These are phyloP conservation scores for Fusarium sp. DNA, from an alignment of 2,329 filamentous ascomycete species.

Conservation along the genomic window DNA sequence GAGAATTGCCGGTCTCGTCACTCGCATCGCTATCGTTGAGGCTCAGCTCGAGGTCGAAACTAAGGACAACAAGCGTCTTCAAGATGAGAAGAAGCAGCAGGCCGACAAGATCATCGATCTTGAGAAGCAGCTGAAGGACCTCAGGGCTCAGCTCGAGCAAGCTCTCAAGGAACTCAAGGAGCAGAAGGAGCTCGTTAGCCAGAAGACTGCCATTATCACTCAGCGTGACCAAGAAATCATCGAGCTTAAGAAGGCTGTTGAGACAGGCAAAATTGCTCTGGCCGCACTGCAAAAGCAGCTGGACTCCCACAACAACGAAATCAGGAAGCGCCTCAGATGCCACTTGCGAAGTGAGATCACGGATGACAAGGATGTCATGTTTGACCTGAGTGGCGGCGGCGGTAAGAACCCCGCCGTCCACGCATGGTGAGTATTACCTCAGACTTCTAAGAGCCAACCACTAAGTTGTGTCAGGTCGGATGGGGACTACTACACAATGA, in stretches of 20 bases:
- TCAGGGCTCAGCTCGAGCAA: not conserved
- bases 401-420: not conserved
- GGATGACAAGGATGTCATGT: not conserved
- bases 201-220: not conserved
- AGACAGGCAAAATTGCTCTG: not conserved
- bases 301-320: not conserved
- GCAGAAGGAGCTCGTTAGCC: not conserved
- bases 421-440: not conserved
- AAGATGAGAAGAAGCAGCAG: not conserved
- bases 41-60: not conserved
- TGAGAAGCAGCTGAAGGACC: not conserved
- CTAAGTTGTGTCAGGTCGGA: not conserved
- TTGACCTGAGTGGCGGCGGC: not conserved
- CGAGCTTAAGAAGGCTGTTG: not conserved
- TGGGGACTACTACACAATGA: not conserved
- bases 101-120: not conserved
- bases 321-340: not conserved
- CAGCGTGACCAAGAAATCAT: not conserved
- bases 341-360: not conserved
- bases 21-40: not conserved
- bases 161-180: not conserved
- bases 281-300: not conserved
- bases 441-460: not conserved
- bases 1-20: not conserved
- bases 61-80: not conserved